Percentiles rank a stretch among this genome's conserved stretches.
These are phyloP conservation scores for Geotrichum reessii DNA, from an alignment of 1,139 yeast species.

Conservation along the genomic window DNA sequence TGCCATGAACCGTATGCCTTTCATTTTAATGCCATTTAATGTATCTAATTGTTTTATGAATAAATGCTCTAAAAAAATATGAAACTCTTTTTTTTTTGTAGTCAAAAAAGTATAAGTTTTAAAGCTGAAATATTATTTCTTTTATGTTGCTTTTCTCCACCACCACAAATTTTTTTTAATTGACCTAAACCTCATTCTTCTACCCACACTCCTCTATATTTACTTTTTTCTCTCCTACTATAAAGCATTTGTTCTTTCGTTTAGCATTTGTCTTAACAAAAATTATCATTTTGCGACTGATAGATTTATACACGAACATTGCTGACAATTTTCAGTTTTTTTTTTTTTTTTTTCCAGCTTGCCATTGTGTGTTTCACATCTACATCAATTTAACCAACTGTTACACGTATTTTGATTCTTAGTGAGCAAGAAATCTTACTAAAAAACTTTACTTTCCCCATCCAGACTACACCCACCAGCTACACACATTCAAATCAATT, in stretches of 20 bases:
- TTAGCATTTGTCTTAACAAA: not conserved
- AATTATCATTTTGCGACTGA: not conserved
- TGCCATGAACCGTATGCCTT: not conserved
- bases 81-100: no score
- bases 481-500: not conserved
- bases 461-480: not conserved
- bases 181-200: not conserved
- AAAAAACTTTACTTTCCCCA: no score
- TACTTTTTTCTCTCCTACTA: not conserved
- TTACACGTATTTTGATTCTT: not conserved
- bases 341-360: not conserved
- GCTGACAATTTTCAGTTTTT: not conserved
- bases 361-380: not conserved
- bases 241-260: not conserved
- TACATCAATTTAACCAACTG: not conserved
- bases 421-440: no score
- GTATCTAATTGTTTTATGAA: not conserved
- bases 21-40: not conserved
- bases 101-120: not conserved
- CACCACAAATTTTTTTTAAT: slow-evolving; percentile 1
- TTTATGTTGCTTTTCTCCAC: not conserved
- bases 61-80: not conserved
- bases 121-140: not conserved
- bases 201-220: not conserved
- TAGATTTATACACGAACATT: not conserved